phyloP scores from a whole-genome alignment of 768 basidiomycete species.

The Trametes cingulata region DNA sequence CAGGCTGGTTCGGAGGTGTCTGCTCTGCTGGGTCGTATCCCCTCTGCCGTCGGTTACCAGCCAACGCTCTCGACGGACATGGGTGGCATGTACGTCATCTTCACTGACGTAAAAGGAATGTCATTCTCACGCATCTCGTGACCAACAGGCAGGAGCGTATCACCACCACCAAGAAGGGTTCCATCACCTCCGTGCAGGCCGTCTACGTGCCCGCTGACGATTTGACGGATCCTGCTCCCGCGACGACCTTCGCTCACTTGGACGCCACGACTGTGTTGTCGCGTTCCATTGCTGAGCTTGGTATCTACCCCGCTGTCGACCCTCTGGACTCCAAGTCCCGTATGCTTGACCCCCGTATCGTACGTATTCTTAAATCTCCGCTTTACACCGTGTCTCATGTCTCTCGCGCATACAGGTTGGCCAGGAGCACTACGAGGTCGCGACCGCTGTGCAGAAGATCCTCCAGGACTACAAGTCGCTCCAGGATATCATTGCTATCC shows the following conservation, averaged over 20 bases:
- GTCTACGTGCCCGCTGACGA: constrained; percentile 99
- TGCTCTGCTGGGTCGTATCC: constrained; percentile 99
- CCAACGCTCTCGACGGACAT: constrained; percentile 99
- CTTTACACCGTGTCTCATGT: not conserved
- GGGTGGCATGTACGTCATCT: constrained; percentile 88
- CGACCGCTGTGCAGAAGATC: constrained; percentile 96
- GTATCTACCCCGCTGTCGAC: constrained; percentile 99
- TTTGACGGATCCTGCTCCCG: constrained; percentile 99
- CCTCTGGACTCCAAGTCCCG: constrained; percentile 99
- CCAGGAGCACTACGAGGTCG: constrained; percentile 92
- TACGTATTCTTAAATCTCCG: constrained; percentile 41
- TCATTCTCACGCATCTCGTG: constrained; percentile 12
- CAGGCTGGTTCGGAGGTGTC: constrained; percentile 99
- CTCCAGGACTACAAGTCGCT: constrained; percentile 96
- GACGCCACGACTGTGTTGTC: constrained; percentile 99
- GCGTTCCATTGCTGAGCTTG: constrained; percentile 97
- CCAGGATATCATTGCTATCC: constrained; percentile 99
- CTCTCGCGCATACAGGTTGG: constrained; percentile 54
- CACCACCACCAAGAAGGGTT: constrained; percentile 99
- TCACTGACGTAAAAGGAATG: not conserved
- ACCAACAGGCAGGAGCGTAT: constrained; percentile 92
- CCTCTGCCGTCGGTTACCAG: constrained; percentile 99
- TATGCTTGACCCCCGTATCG: constrained; percentile 99
- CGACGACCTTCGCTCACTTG: constrained; percentile 99
- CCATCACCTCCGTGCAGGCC: constrained; percentile 99